These are phyloP conservation scores for Peterozyma toletana DNA, from an alignment of 805 yeast genomes.

Conservation along the genomic window DNA sequence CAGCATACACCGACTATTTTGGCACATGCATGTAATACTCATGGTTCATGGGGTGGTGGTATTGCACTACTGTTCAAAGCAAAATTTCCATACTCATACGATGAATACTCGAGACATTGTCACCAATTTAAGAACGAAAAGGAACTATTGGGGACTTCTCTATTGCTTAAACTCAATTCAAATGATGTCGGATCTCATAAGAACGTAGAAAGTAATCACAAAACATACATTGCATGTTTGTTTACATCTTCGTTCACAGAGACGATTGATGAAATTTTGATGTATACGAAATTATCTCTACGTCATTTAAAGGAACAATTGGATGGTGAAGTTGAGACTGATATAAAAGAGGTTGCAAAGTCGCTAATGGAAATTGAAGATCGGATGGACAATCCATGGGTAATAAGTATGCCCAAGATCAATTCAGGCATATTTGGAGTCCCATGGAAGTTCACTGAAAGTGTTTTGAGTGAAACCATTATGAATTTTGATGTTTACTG, in stretches of 20 bases:
- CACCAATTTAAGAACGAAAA: conserved; percentile 13
- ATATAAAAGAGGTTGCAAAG: background rate
- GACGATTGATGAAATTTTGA: conserved; percentile 36
- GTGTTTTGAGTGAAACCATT: conserved; percentile 28
- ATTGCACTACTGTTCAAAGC: conserved; percentile 53
- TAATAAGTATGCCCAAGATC: conserved; percentile 64
- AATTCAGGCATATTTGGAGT: conserved; percentile 77
- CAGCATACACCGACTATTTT: conserved; percentile 32
- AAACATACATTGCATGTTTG: conserved; percentile 50
- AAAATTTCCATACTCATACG: conserved; percentile 51
- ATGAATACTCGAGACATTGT: conserved; percentile 39
- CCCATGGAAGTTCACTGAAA: conserved; percentile 70
- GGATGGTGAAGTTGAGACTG: conserved; percentile 7
- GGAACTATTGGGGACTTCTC: conserved; percentile 47
- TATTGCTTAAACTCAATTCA: conserved; percentile 29
- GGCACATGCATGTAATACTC: conserved; percentile 76
- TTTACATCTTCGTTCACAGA: conserved; percentile 60
- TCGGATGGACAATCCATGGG: conserved; percentile 8
- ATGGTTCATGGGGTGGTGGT: conserved; percentile 84
- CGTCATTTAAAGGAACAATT: conserved; percentile 35
- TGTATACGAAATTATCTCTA: conserved; percentile 44
- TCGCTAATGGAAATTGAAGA: conserved; percentile 1
- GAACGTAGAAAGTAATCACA: conserved; percentile 10
- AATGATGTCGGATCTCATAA: conserved; percentile 24
- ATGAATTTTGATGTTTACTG: conserved; percentile 40